A percentile compares a stretch with the other conserved stretches of the same genome.
Evolutionary conservation across 768 basidiomycete genomes (phyloP).

Genomic region (Chlorophyllum brunneum): DNA sequence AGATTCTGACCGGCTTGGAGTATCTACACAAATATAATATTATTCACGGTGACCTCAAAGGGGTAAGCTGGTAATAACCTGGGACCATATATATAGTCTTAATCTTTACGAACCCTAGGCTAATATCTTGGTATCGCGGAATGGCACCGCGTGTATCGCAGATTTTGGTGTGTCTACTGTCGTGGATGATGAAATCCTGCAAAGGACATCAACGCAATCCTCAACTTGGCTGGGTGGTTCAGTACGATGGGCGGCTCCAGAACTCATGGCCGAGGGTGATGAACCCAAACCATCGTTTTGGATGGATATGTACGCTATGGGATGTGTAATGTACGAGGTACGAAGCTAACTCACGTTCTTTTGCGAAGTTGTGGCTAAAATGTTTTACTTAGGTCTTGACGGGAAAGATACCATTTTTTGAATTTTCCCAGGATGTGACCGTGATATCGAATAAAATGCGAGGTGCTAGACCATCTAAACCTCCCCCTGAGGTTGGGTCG

Average conservation of each 20-base stretch:
- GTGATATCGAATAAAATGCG: too few relatives aligned
- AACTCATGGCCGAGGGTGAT: constrained; percentile 16
- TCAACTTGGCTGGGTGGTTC: constrained; percentile 18
- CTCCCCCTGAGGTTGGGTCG: too few relatives aligned
- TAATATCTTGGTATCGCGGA: constrained; percentile 21
- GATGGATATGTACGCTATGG: too few relatives aligned
- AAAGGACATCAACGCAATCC: constrained; percentile 14
- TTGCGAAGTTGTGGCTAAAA: too few relatives aligned
- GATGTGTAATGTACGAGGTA: too few relatives aligned
- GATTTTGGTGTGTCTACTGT: constrained; percentile 23
- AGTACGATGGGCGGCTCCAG: constrained; percentile 21
- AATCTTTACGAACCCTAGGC: constrained; percentile 12
- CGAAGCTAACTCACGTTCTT: too few relatives aligned
- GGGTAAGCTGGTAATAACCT: constrained; percentile 11
- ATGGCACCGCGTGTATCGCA: constrained; percentile 18
- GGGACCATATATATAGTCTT: not conserved
- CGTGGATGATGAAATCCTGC: constrained; percentile 14
- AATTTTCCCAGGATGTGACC: too few relatives aligned
- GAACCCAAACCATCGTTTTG: too few relatives aligned
- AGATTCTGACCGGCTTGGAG: constrained; percentile 14
- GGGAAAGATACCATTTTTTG: too few relatives aligned
- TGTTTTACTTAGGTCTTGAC: too few relatives aligned
- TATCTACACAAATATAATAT: constrained; percentile 14
- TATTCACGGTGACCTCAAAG: constrained; percentile 21
- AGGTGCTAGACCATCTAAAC: too few relatives aligned